Evolutionary conservation across 371 early-diverging fungal species (phyloP), one percentile per base, ranked within the genome.

Genomic region (Actinomucor elegans): DNA sequence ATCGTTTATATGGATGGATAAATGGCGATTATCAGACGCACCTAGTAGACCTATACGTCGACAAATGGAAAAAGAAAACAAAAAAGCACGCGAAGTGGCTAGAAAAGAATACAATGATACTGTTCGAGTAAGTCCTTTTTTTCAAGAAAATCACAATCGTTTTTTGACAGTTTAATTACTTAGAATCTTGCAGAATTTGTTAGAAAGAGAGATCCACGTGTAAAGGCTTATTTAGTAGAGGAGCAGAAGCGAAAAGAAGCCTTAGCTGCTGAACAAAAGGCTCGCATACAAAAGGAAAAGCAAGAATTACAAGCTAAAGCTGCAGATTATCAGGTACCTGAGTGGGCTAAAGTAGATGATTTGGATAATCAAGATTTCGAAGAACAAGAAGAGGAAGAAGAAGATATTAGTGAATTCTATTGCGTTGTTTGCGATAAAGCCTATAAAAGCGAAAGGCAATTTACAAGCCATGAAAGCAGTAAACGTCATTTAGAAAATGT

Each of bases 41-140:
- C 90, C 89, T 2, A 93, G 93, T 67, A 83, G 99, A 26, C 62
- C 74, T 34, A 73, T 90, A 5, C 85, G 92, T 9, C 72, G 97
- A 40, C 70, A 81, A 11, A 94, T 96, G 93, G 96, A 97, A 59
- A 91, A 90, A 58, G 93, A 96, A 49, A 97, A 97, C 71, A 83
- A 84, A 62, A 90, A 89, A 59, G 71, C 83, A n/a, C 71, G 97
- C 28, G 92, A 93, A n/a, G 60, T 69, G 4, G 95, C 85, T n/a
- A 75, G 86, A 35, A 79, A 81, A 23, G 94, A 93, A 56, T 98
- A 89, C 66, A 90, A 84, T 61, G 94, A 93, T 21, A 84, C 93
- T 1, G 90, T 98, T 1, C 50, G 81, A 52, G 84, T 81, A 84
- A 66, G 71, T 49, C 8, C 0, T 27, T 23, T 26, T n/a, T 14